A percentile compares a stretch with the other conserved stretches of the same genome.
Conservation (phyloP, 257 asterid species). For the Datura wrightii region DNA sequence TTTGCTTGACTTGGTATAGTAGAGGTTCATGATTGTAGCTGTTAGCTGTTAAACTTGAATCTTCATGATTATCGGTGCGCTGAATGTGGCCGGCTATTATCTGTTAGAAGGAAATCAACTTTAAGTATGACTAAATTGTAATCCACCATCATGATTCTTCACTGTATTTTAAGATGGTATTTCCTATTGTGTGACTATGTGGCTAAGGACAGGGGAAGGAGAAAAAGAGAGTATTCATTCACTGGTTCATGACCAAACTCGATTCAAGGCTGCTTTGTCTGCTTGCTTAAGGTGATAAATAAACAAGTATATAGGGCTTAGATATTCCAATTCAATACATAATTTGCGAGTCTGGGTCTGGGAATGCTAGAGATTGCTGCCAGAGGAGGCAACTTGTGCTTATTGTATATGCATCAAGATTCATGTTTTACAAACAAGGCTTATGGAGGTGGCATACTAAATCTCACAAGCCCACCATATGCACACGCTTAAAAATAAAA, state of each 20-base stretch:
- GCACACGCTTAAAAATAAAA: not conserved
- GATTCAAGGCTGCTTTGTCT: not conserved
- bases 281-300: not conserved
- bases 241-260: not conserved
- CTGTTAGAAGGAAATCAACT: slow-evolving; percentile 29
- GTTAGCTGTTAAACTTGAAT: slow-evolving; percentile 44
- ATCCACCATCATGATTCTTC: not conserved
- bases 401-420: not conserved
- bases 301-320: not conserved
- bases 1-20: slow-evolving; percentile 25
- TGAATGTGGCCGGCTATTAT: not conserved
- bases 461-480: slow-evolving; percentile 12
- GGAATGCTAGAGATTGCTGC: slow-evolving; percentile 14
- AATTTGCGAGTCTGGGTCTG: slow-evolving; percentile 5
- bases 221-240: not conserved
- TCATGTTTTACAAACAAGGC: not conserved
- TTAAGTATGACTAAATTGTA: not conserved
- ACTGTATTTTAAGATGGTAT: slow-evolving; percentile 1
- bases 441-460: not conserved
- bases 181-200: not conserved
- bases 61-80: slow-evolving; percentile 39
- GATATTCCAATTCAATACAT: not conserved
- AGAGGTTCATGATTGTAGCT: slow-evolving; percentile 36
- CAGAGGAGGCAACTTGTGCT: slow-evolving; percentile 9
- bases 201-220: not conserved